phyloP scores from a whole-genome alignment of 2,329 filamentous ascomycete genomes.

The Aspergillus flavus region DNA sequence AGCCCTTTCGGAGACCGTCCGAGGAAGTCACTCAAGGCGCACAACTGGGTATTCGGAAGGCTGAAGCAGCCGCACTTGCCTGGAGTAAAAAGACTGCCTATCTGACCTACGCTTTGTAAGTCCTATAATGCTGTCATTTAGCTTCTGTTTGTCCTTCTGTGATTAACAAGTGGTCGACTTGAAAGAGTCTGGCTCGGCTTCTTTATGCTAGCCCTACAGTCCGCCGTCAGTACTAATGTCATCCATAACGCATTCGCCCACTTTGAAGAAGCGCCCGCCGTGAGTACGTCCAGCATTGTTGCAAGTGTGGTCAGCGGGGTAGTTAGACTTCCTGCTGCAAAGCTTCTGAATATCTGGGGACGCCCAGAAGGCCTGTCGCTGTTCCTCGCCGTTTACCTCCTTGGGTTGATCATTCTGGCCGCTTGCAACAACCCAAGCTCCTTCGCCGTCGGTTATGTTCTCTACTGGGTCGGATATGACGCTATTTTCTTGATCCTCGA shows the following conservation, averaged over 20 bases:
- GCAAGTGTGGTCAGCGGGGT: slow-evolving; percentile 60
- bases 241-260: not conserved
- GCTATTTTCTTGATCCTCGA: slow-evolving; percentile 59
- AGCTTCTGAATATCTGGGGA: slow-evolving; percentile 65
- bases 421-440: slow-evolving; percentile 61
- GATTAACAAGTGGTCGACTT: too few species aligned
- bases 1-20: not conserved
- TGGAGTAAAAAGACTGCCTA: slow-evolving; percentile 47
- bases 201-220: slow-evolving; percentile 2
- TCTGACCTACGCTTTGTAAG: slow-evolving; percentile 37
- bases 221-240: slow-evolving; percentile 1
- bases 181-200: slow-evolving; percentile 1
- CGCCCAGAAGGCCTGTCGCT: slow-evolving; percentile 61
- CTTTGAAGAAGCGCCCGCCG: not conserved
- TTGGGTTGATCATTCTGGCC: slow-evolving; percentile 64
- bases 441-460: slow-evolving; percentile 65
- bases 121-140: not conserved
- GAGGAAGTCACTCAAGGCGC: slow-evolving; percentile 13
- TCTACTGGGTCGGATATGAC: slow-evolving; percentile 62
- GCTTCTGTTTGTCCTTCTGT: not conserved
- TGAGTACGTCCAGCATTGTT: slow-evolving; percentile 54
- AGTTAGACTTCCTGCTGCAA: slow-evolving; percentile 62
- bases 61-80: slow-evolving; percentile 50
- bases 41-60: slow-evolving; percentile 29
- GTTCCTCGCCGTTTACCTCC: slow-evolving; percentile 50